A percentile compares a stretch with the other conserved stretches of the same genome.
phyloP scores from a whole-genome alignment of 805 yeast genomes.

The Candida michaelii region DNA sequence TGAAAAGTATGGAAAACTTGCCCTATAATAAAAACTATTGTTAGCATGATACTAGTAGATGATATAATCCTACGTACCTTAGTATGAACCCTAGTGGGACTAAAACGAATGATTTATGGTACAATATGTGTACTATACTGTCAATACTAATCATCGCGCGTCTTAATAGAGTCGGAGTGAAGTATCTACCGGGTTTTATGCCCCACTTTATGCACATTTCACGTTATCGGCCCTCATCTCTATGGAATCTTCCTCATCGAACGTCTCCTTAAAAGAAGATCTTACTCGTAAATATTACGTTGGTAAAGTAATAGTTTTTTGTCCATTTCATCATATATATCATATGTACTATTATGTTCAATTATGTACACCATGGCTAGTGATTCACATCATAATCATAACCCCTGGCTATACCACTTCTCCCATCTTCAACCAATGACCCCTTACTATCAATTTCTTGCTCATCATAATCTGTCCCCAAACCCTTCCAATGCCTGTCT shows the following conservation, averaged over 20 bases:
- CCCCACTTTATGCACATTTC: too few species aligned
- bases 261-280: too few species aligned
- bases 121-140: background rate
- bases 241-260: too few species aligned
- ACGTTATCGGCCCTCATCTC: too few species aligned
- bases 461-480: constrained; percentile 75
- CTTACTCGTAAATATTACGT: too few species aligned
- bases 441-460: constrained; percentile 54
- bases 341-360: too few species aligned
- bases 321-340: too few species aligned
- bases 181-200: too few species aligned
- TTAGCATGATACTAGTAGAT: background rate
- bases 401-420: constrained; percentile 87
- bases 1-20: background rate
- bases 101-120: background rate
- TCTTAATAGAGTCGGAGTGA: too few species aligned
- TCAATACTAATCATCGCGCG: constrained; percentile 6
- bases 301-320: too few species aligned
- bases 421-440: constrained; percentile 79
- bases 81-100: background rate
- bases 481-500: constrained; percentile 78
- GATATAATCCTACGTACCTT: too few species aligned
- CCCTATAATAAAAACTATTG: background rate
- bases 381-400: constrained; percentile 47
- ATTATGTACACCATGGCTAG: too few species aligned